Base-by-base conservation (phyloP, 2,329 filamentous ascomycete genomes). In the Neofusicoccum cordaticola region DNA sequence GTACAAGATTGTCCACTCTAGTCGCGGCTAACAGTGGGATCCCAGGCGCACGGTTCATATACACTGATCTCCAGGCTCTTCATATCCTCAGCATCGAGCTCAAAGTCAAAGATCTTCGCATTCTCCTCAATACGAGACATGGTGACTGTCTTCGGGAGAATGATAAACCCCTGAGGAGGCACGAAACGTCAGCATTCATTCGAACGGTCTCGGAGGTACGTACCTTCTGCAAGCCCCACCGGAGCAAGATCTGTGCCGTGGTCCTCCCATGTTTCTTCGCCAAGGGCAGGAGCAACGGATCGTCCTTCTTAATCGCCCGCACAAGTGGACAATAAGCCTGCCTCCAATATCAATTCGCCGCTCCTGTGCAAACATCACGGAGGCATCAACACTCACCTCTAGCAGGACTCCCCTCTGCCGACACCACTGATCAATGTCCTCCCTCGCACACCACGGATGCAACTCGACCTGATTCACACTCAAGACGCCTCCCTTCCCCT, bases 381-480 rank as follows among this genome's bases (percentile, higher is more conserved):
- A 35, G 52, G 12, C 34, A 17, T 41, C 22, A 15, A 11, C 17
- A 41, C 64, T 63, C 66, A 72, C 72, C 70, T 84, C 78, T 22
- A 82, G 69, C 4, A 84, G 62, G 1, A 83, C 74, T 37, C 74
- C 77, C 62, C 80, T 75, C 75, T 88, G 82, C 67, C 82, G 76
- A 70, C 90, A 90, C 92, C 93, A 97, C 52, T 85, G 80, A 8
- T 88, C 87, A 66, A 97, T 92, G 72, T 97, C 92, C 22, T 83
- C 80, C n/a, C 93, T 84, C 8, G 88, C 83, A 47, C 93, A 86
- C 93, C 92, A 97, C 0, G 93, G 93, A 77, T 97, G 93, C 11
- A 97, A 80, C 78, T 97, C 93, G 78, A 78, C 68, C 78, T 97
- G 93, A 45, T 92, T 93, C 42, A 97, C 90, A 66, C 88, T 90